These are phyloP conservation scores for Cantharellus anzutake DNA, from an alignment of 768 basidiomycete species.

Conservation along the genomic window DNA sequence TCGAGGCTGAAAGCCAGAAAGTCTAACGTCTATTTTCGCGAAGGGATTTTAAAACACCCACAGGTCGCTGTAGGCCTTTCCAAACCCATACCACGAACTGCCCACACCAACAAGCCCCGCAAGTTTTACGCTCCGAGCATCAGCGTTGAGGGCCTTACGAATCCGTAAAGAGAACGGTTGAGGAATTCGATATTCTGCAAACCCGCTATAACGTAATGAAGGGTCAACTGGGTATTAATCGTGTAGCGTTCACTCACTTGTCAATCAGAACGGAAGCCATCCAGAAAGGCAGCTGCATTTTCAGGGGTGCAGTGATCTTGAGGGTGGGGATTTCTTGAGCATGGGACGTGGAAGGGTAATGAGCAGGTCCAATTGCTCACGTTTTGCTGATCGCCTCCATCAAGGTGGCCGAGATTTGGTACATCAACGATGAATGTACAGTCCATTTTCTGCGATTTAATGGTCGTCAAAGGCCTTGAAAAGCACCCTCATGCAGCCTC, in stretches of 20 bases:
- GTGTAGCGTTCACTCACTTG: conserved; percentile 29
- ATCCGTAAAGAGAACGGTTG: conserved; percentile 58
- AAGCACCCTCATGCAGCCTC: background rate
- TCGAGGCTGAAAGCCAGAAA: conserved; percentile 33
- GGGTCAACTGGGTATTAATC: background rate
- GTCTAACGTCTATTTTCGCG: too few species aligned
- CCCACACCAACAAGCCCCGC: conserved; percentile 71
- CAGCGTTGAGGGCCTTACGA: conserved; percentile 73
- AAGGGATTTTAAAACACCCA: conserved; percentile 18
- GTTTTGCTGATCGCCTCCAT: conserved; percentile 68
- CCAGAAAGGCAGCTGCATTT: conserved; percentile 79
- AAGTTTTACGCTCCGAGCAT: conserved; percentile 67
- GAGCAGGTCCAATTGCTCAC: conserved; percentile 24
- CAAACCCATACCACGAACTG: conserved; percentile 85
- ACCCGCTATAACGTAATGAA: conserved; percentile 33
- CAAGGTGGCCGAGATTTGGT: conserved; percentile 73
- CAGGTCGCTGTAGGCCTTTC: conserved; percentile 72
- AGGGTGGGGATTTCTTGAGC: background rate
- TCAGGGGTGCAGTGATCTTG: conserved; percentile 60
- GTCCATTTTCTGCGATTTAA: conserved; percentile 56
- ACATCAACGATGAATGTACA: conserved; percentile 82
- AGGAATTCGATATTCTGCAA: conserved; percentile 78
- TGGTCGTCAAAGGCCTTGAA: background rate
- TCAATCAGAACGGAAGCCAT: conserved; percentile 71
- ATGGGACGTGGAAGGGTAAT: background rate